Evolutionary conservation across 306 rosid species (phyloP).

Genomic region (Glycine soja): DNA sequence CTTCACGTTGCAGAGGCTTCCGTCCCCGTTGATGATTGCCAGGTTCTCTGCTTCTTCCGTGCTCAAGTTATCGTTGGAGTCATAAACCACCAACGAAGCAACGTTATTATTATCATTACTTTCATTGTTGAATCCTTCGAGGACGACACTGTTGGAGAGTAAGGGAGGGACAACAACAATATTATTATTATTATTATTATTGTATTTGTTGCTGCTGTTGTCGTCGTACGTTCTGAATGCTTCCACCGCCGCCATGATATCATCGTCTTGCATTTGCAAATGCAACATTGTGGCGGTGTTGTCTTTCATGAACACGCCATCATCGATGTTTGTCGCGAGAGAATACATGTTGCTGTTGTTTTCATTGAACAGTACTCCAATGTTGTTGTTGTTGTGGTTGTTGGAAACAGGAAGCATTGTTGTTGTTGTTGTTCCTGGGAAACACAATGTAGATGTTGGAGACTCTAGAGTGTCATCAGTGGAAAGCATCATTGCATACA

Average conservation of each 20-base stretch:
- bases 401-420: constrained; percentile 10
- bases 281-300: neutral
- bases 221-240: constrained; percentile 47
- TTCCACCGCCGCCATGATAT: constrained; percentile 57
- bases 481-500: constrained; percentile 58
- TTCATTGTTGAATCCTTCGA: constrained; percentile 35
- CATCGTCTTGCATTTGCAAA: constrained; percentile 45
- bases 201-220: neutral
- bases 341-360: neutral
- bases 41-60: neutral
- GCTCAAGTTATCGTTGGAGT: constrained; percentile 20
- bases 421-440: constrained; percentile 36
- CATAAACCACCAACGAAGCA: constrained; percentile 19
- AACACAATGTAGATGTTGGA: constrained; percentile 53
- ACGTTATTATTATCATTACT: neutral
- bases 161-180: neutral
- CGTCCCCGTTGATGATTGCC: constrained; percentile 34
- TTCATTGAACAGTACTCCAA: constrained; percentile 11
- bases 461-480: constrained; percentile 51
- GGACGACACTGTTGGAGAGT: constrained; percentile 18
- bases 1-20: constrained; percentile 42
- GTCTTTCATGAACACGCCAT: neutral
- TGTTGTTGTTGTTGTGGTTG: neutral
- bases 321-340: neutral
- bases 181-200: neutral